These are phyloP conservation scores for Pythium brassicae DNA, from an alignment of 352 stramenopile genomes.

Conservation along the genomic window DNA sequence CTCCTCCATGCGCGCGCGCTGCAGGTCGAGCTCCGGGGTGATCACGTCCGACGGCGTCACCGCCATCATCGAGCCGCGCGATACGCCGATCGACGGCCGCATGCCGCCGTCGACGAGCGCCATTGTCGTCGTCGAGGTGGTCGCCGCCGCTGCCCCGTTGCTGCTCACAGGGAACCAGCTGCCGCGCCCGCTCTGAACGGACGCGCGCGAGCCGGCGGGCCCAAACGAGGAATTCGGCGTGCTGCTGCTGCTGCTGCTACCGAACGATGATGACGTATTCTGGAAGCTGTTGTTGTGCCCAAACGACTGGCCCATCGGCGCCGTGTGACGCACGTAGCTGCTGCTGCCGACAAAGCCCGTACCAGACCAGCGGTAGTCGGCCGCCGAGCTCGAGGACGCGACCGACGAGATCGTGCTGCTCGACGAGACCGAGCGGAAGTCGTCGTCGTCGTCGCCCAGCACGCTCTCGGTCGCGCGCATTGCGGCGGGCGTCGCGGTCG, in stretches of 20 bases:
- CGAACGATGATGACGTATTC: no score
- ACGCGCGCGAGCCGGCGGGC: constrained; percentile 6
- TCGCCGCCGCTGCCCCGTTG: no score
- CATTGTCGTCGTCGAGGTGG: not conserved
- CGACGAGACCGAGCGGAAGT: constrained; percentile 76
- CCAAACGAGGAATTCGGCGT: constrained; percentile 26
- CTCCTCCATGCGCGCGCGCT: constrained; percentile 76
- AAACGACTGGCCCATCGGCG: constrained; percentile 1
- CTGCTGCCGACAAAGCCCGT: constrained; percentile 70
- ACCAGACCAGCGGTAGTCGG: constrained; percentile 78
- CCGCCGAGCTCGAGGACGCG: constrained; percentile 35
- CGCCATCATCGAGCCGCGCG: constrained; percentile 45
- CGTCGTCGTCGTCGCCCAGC: constrained; percentile 73
- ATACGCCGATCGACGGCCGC: constrained; percentile 31
- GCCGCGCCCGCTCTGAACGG: constrained; percentile 16
- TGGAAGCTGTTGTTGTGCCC: no score
- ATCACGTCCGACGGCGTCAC: constrained; percentile 65
- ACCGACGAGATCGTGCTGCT: constrained; percentile 59
- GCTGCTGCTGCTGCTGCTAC: no score
- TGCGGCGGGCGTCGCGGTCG: constrained; percentile 33
- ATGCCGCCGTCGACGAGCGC: constrained; percentile 7
- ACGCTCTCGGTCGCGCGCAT: constrained; percentile 53
- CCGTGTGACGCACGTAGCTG: constrained; percentile 49
- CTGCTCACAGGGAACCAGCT: constrained; percentile 60
- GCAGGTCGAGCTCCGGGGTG: constrained; percentile 63